A percentile compares a stretch with the other conserved stretches of the same genome.
These are phyloP conservation scores for Amanita thiersii DNA, from an alignment of 768 basidiomycete species.

Conservation along the genomic window DNA sequence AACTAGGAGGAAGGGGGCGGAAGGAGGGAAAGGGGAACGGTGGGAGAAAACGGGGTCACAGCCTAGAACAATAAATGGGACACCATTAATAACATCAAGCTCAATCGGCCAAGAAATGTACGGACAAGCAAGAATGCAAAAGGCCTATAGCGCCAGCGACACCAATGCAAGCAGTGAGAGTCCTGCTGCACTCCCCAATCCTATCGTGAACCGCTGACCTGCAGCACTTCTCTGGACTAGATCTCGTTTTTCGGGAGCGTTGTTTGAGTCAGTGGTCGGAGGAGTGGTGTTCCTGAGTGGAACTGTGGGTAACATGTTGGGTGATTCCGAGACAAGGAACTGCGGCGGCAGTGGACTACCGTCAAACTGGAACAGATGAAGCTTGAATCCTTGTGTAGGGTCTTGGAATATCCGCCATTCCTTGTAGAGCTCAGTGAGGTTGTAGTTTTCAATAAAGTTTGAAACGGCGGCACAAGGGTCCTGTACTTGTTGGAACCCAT, in stretches of 20 bases:
- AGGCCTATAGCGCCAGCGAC: conserved; percentile 22
- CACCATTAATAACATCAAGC: conserved; percentile 1
- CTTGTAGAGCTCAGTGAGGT: conserved; percentile 57
- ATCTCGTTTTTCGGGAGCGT: conserved; percentile 16
- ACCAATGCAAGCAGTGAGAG: conserved; percentile 20
- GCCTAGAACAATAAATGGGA: neutral
- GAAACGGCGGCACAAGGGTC: conserved; percentile 86
- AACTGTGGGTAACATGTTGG: conserved; percentile 82
- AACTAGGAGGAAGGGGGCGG: neutral
- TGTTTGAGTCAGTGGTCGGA: conserved; percentile 13
- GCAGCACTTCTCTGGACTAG: conserved; percentile 15
- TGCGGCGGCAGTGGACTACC: conserved; percentile 68
- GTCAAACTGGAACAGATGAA: conserved; percentile 75
- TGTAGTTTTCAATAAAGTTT: conserved; percentile 82
- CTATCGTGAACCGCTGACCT: conserved; percentile 16
- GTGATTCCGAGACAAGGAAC: conserved; percentile 58
- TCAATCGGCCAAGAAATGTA: conserved; percentile 3
- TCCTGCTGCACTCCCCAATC: conserved; percentile 19
- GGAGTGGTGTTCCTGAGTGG: conserved; percentile 47
- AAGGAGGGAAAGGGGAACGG: neutral
- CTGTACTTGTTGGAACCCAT: conserved; percentile 94
- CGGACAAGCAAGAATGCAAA: neutral
- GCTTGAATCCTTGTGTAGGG: conserved; percentile 46
- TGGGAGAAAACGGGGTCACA: no score
- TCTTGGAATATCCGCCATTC: conserved; percentile 74